Evolutionary conservation across 768 basidiomycete genomes (phyloP).

Genomic region (Clathrus columnatus): DNA sequence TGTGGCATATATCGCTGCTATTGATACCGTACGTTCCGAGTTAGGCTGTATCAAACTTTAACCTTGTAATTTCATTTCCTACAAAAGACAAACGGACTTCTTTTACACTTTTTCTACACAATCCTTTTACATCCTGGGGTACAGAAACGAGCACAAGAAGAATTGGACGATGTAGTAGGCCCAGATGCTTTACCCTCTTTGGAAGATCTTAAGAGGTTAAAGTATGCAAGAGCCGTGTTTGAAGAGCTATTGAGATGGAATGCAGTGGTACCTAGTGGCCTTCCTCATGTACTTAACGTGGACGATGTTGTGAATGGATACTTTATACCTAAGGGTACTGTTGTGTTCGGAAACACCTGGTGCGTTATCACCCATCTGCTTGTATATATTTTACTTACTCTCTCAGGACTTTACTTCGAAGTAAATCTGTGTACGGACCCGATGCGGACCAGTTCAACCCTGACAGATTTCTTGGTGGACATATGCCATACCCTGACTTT

Average conservation of each 20-base stretch:
- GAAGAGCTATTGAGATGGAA: too few species aligned
- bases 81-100: neutral
- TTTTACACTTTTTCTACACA: slow-evolving; percentile 15
- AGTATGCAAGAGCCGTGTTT: too few species aligned
- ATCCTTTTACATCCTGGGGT: slow-evolving; percentile 17
- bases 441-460: neutral
- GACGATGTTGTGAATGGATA: neutral
- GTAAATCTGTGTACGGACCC: neutral
- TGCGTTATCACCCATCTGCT: too few species aligned
- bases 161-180: slow-evolving; percentile 21
- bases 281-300: neutral
- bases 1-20: neutral
- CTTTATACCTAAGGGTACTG: neutral
- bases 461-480: neutral
- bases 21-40: neutral
- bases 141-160: slow-evolving; percentile 18
- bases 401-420: too few species aligned
- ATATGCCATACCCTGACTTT: neutral
- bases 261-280: neutral
- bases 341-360: neutral
- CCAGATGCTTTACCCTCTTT: slow-evolving; percentile 15
- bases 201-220: too few species aligned
- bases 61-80: neutral
- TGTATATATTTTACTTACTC: too few species aligned
- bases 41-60: neutral